These are phyloP conservation scores for Aspergillus unguis DNA, from an alignment of 2,329 filamentous ascomycete species.

Conservation along the genomic window DNA sequence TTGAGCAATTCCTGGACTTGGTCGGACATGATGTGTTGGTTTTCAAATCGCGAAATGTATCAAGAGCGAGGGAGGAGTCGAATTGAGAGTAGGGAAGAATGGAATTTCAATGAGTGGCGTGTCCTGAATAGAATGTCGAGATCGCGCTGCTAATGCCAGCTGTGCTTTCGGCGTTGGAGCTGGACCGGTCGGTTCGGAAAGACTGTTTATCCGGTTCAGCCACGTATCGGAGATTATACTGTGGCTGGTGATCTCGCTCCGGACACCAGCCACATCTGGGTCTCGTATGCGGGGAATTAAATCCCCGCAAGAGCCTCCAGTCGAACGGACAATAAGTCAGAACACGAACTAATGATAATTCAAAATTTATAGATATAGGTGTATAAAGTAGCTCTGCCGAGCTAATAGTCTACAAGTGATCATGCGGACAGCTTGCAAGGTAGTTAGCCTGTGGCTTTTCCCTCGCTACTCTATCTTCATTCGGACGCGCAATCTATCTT, in stretches of 20 bases:
- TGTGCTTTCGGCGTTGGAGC: conserved; percentile 13
- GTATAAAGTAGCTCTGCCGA: too few relatives aligned
- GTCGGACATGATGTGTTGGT: conserved; percentile 20
- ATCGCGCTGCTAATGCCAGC: conserved; percentile 10
- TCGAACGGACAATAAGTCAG: too few relatives aligned
- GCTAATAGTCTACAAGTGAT: too few relatives aligned
- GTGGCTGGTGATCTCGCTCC: background rate
- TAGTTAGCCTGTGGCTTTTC: too few relatives aligned
- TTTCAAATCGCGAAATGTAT: background rate
- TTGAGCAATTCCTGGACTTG: conserved; percentile 23
- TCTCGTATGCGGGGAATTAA: conserved; percentile 1
- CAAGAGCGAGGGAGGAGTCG: background rate
- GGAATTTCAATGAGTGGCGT: background rate
- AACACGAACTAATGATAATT: background rate
- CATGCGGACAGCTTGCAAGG: too few relatives aligned
- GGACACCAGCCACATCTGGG: background rate
- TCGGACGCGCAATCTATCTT: background rate
- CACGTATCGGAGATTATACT: background rate
- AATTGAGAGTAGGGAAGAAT: background rate
- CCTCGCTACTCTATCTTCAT: too few relatives aligned
- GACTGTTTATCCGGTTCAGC: background rate
- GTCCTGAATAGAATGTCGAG: background rate
- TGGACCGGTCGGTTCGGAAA: conserved; percentile 1
- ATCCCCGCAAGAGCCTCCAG: too few relatives aligned
- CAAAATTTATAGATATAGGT: too few relatives aligned